Evolutionary conservation across 805 yeast genomes (phyloP), one percentile per base, ranked within the genome.

Genomic region (Zygosaccharomyces pseudorouxii): DNA sequence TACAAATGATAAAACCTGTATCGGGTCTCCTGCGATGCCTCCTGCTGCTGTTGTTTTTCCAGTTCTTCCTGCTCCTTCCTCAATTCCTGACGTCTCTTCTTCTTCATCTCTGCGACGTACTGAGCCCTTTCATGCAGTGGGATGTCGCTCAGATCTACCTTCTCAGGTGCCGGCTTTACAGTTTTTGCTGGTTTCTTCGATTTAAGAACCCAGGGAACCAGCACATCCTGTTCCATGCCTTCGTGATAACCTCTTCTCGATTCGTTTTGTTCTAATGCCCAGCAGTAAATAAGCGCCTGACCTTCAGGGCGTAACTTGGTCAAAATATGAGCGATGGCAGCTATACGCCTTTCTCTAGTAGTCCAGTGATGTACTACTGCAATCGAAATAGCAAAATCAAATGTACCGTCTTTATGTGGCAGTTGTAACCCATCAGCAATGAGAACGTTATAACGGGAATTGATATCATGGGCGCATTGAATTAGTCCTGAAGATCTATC

Each of bases 301-400:
- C 96, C 97, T 0, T 80, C 81, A 0, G 54, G 47, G 37, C 65
- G 72, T 46, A 93, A 64, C 50, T 78, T 78, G 18, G 81, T 67
- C 33, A 93, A 62, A 1, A 90, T 82, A 50, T 85, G 86, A 11
- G 57, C 56, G 6, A 93, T 82, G 0, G 97, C 97, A 7, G 77
- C 78, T 1, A 86, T 64, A 45, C 99, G 74, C 61, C 99, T 76
- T 52, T 81, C 84, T 16, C 77, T 78, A 0, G 95, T 88, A n/a
- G 95, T 79, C 70, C 93, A 89, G 65, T 93, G 99, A 62, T 93
- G 99, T 14, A 93, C 82, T 20, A 93, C 99, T 0, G 98, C 98
- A 40, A 93, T 90, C 8, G 95, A 84, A 23, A 93, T 86, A 1
- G 96, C 98, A 72, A 93, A 93, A 60, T 92, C 93, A 71, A 71